Evolutionary conservation across 495 filamentous ascomycete species (phyloP).

Genomic region (Neurospora sp.): DNA sequence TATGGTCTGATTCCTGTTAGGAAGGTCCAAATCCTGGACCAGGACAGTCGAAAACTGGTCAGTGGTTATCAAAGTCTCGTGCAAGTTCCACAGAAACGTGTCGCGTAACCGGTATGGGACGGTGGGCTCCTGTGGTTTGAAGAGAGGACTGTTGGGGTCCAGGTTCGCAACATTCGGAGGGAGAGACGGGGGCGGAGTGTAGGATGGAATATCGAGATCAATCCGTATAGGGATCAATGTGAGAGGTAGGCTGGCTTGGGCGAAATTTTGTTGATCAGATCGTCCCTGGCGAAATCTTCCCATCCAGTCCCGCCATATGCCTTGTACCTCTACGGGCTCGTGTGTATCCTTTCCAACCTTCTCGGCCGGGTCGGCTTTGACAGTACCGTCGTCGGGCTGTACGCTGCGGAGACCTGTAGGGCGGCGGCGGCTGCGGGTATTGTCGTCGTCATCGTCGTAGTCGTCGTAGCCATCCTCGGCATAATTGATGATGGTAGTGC

Average conservation of each 20-base stretch:
- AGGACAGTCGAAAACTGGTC: conserved; percentile 88
- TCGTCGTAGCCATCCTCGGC: conserved; percentile 94
- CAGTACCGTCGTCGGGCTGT: conserved; percentile 58
- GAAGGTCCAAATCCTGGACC: conserved; percentile 89
- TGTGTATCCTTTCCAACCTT: conserved; percentile 78
- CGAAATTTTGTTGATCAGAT: conserved; percentile 66
- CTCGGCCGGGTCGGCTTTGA: conserved; percentile 49
- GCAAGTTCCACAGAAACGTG: conserved; percentile 93
- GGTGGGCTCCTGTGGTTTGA: conserved; percentile 63
- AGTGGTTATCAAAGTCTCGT: conserved; percentile 87
- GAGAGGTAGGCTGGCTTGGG: conserved; percentile 75
- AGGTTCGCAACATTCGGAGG: conserved; percentile 49
- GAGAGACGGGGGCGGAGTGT: conserved; percentile 63
- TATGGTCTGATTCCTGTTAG: conserved; percentile 54
- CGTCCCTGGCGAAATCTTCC: conserved; percentile 47
- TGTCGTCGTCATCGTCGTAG: conserved; percentile 88
- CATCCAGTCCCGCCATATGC: conserved; percentile 94
- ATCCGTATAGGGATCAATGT: conserved; percentile 94
- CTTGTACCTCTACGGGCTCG: conserved; percentile 73
- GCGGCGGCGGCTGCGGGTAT: conserved; percentile 63
- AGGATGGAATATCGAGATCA: conserved; percentile 80
- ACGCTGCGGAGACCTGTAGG: conserved; percentile 73
- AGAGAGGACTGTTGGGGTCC: conserved; percentile 54
- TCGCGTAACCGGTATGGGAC: conserved; percentile 83
- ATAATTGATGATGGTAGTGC: conserved; percentile 93